A percentile compares a stretch with the other conserved stretches of the same genome.
Evolutionary conservation across 2,329 filamentous ascomycete genomes (phyloP).

Genomic region (Neopestalotiopsis sp.): DNA sequence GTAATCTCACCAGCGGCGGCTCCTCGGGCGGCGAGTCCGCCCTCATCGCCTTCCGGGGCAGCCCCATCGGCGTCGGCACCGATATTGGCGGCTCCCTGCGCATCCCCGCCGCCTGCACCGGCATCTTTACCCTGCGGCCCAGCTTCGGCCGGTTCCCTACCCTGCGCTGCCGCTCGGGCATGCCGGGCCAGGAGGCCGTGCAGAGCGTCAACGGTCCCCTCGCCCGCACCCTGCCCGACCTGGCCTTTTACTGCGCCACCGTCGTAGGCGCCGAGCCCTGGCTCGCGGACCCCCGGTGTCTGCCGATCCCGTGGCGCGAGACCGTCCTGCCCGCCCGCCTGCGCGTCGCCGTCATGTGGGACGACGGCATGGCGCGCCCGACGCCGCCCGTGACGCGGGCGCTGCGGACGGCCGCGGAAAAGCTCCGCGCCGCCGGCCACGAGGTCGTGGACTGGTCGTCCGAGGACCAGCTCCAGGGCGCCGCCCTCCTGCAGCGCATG

Average conservation of each 20-base stretch:
- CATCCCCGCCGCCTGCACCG: slow-evolving; percentile 38
- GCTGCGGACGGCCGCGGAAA: slow-evolving; percentile 49
- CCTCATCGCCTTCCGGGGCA: slow-evolving; percentile 63
- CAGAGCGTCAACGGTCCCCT: slow-evolving; percentile 69
- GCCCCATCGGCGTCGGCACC: slow-evolving; percentile 55
- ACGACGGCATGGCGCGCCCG: slow-evolving; percentile 68
- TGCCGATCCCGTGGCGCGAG: slow-evolving; percentile 62
- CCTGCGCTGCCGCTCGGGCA: slow-evolving; percentile 55
- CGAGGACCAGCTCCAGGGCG: slow-evolving; percentile 44
- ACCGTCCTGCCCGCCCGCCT: slow-evolving; percentile 44
- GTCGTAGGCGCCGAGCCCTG: slow-evolving; percentile 60
- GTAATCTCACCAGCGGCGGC: slow-evolving; percentile 64
- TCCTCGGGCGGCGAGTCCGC: slow-evolving; percentile 72
- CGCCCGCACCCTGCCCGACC: slow-evolving; percentile 58
- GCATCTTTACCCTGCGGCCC: slow-evolving; percentile 34
- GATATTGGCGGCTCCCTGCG: slow-evolving; percentile 40
- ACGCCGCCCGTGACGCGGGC: slow-evolving; percentile 69
- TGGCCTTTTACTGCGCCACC: slow-evolving; percentile 57
- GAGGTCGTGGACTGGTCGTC: slow-evolving; percentile 59
- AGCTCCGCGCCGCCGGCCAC: slow-evolving; percentile 51
- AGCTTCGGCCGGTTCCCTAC: slow-evolving; percentile 66
- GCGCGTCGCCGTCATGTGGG: slow-evolving; percentile 65
- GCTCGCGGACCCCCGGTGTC: slow-evolving; percentile 59
- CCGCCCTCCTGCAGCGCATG: slow-evolving; percentile 46
- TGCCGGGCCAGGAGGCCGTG: slow-evolving; percentile 70